Evolutionary conservation across 345 rosid genomes (phyloP).

Genomic region (Erodium maritimum): DNA sequence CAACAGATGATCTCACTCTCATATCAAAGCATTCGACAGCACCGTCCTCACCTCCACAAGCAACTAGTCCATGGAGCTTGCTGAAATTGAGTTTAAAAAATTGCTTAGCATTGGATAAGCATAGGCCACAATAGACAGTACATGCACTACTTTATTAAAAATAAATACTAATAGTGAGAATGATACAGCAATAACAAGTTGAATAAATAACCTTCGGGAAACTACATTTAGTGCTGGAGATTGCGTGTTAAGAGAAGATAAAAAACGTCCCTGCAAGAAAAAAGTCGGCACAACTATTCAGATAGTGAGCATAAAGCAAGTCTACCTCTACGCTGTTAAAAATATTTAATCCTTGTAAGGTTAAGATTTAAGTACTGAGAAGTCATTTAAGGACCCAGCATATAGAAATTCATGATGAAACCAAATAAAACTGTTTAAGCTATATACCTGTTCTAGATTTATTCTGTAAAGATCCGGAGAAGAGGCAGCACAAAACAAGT

Average conservation of each 20-base stretch:
- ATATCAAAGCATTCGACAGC: slow-evolving; percentile 84
- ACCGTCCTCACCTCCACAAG: slow-evolving; percentile 99
- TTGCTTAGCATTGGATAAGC: no score
- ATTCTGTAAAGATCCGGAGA: slow-evolving; percentile 88
- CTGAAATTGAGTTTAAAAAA: slow-evolving; percentile 26
- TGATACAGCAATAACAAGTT: slow-evolving; percentile 1
- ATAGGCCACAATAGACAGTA: no score
- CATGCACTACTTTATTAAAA: no score
- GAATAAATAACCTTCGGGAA: slow-evolving; percentile 56
- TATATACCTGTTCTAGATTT: slow-evolving; percentile 76
- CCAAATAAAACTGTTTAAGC: neutral
- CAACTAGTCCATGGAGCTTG: slow-evolving; percentile 81
- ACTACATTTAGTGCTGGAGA: slow-evolving; percentile 88
- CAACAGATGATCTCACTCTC: slow-evolving; percentile 73
- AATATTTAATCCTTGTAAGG: neutral
- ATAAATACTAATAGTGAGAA: neutral
- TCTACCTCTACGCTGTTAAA: neutral
- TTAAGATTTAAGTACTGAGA: neutral
- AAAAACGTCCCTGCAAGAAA: slow-evolving; percentile 60
- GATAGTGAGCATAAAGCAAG: neutral
- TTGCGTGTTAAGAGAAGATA: slow-evolving; percentile 60
- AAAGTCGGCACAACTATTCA: neutral
- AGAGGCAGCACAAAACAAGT: slow-evolving; percentile 96
- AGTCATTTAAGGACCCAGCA: neutral
- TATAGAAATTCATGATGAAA: neutral